phyloP scores from a whole-genome alignment of 73 alveolate species.

The Paramecium bursaria region DNA sequence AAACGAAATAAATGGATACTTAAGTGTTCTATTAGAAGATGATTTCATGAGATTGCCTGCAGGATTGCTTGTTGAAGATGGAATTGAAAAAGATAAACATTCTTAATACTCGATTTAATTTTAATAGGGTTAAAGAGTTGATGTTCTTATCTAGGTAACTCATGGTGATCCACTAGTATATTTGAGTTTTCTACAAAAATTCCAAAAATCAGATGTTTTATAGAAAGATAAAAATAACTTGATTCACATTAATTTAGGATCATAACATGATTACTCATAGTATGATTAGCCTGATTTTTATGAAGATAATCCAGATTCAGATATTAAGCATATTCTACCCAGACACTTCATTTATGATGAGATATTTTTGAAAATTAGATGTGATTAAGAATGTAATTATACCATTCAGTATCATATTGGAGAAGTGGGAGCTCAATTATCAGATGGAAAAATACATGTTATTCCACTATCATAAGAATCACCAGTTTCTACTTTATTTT shows the following conservation, averaged over 20 bases:
- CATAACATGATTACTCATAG: too few relatives aligned
- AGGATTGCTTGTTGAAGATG: not conserved
- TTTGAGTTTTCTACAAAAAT: not conserved
- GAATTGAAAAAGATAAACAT: not conserved
- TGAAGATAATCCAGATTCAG: not conserved
- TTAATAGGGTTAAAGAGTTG: not conserved
- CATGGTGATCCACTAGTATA: conserved; percentile 29
- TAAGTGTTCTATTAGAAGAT: conserved; percentile 9
- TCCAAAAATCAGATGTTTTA: too few relatives aligned
- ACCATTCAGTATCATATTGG: conserved; percentile 28
- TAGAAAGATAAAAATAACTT: too few relatives aligned
- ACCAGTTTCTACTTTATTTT: not conserved
- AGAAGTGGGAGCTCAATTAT: not conserved
- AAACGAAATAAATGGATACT: conserved; percentile 5
- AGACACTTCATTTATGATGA: conserved; percentile 42
- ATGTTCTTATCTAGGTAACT: conserved; percentile 1
- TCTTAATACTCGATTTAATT: not conserved
- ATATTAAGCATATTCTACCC: not conserved
- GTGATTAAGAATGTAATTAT: not conserved
- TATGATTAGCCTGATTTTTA: too few relatives aligned
- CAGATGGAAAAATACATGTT: conserved; percentile 51
- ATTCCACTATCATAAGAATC: not conserved
- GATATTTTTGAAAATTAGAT: not conserved
- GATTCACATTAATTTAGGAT: too few relatives aligned
- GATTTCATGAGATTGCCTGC: conserved; percentile 37